Evolutionary conservation across 2,329 filamentous ascomycete species (phyloP).

Genomic region (Fusarium mexicanum): DNA sequence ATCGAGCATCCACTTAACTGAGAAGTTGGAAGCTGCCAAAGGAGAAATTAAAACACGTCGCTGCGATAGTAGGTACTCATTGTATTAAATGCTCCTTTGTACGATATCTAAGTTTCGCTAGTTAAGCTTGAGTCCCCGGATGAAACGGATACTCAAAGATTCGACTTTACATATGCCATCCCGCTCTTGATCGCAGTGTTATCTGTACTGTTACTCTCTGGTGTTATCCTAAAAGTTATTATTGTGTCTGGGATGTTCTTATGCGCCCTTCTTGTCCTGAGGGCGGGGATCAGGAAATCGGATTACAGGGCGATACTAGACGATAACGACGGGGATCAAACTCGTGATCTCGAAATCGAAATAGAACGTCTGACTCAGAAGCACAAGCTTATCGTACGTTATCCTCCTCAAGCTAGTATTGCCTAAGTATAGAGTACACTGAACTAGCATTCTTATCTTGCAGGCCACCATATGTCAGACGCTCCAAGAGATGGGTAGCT

Average conservation of each 20-base stretch:
- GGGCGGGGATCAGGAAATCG: background rate
- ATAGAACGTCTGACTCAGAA: background rate
- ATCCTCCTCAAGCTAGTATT: no score
- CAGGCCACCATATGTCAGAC: background rate
- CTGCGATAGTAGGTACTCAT: background rate
- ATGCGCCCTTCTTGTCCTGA: background rate
- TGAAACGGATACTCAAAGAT: background rate
- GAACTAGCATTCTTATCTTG: background rate
- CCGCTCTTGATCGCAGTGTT: background rate
- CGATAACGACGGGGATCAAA: background rate
- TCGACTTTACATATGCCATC: background rate
- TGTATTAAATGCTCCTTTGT: background rate
- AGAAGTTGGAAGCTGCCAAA: background rate
- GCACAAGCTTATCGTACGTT: background rate
- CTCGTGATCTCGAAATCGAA: background rate
- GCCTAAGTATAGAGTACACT: no score
- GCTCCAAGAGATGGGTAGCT: background rate
- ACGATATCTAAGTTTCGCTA: background rate
- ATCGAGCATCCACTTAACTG: fast-evolving
- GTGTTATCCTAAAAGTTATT: fast-evolving
- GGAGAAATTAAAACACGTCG: background rate
- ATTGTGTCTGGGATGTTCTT: background rate
- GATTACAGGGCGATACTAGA: fast-evolving
- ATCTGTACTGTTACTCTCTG: background rate
- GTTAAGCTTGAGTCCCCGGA: no score